A percentile compares a stretch with the other conserved stretches of the same genome.
phyloP scores from a whole-genome alignment of 805 yeast genomes.

The Kluyveromyces siamensis region DNA sequence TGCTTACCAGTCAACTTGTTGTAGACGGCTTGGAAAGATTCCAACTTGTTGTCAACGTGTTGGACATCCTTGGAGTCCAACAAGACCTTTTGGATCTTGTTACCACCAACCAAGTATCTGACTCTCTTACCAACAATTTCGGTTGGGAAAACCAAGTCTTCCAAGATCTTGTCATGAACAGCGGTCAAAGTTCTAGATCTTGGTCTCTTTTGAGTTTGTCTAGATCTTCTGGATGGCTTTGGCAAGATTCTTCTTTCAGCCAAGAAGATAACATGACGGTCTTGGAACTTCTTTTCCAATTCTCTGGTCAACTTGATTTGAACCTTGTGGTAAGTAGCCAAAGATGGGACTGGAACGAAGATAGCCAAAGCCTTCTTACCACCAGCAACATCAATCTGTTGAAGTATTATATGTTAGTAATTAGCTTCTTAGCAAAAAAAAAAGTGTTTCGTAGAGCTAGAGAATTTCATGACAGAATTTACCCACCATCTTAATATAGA shows the following conservation, averaged over 20 bases:
- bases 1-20: constrained; percentile 98
- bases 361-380: constrained; percentile 98
- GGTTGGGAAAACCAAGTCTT: constrained; percentile 99
- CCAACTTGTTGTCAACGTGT: constrained; percentile 96
- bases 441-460: not conserved
- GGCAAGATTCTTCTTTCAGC: constrained; percentile 99
- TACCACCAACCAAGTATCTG: constrained; percentile 98
- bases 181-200: constrained; percentile 98
- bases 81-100: constrained; percentile 95
- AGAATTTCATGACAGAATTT: not conserved
- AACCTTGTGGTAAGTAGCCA: constrained; percentile 90
- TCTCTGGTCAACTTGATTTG: constrained; percentile 97
- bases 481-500: too few relatives aligned
- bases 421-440: not conserved
- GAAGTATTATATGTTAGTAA: constrained; percentile 13
- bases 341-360: constrained; percentile 96
- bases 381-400: constrained; percentile 82
- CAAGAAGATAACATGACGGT: constrained; percentile 97
- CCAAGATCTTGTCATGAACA: constrained; percentile 97
- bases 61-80: constrained; percentile 97
- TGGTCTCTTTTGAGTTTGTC: constrained; percentile 97
- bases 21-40: constrained; percentile 98
- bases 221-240: constrained; percentile 94
- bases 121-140: constrained; percentile 99
- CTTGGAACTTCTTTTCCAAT: constrained; percentile 99